A percentile compares a stretch with the other conserved stretches of the same genome.
phyloP scores from a whole-genome alignment of 148 eudicot genomes.

The Chenopodium berlandieri region DNA sequence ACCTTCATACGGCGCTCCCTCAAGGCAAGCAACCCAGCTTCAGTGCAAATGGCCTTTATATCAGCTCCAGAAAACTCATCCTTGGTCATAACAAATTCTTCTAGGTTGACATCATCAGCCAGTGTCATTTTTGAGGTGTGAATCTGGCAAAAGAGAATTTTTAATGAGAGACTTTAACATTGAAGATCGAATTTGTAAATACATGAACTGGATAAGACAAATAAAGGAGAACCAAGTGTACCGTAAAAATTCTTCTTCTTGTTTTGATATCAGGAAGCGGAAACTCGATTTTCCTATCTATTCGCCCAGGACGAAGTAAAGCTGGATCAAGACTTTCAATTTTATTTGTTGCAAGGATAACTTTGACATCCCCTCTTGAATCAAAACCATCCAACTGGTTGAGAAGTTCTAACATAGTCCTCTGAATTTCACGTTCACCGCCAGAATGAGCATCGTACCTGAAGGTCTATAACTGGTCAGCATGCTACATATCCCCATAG shows the following conservation, averaged over 20 bases:
- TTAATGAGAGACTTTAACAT: background rate
- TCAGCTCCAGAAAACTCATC: slow-evolving; percentile 99
- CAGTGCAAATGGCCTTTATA: slow-evolving; percentile 97
- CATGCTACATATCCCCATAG: background rate
- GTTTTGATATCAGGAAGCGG: slow-evolving; percentile 98
- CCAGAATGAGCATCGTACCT: slow-evolving; percentile 99
- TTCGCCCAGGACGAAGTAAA: slow-evolving; percentile 93
- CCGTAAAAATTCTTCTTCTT: slow-evolving; percentile 89
- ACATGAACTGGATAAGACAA: background rate
- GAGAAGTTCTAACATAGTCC: slow-evolving; percentile 96
- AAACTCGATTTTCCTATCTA: slow-evolving; percentile 91
- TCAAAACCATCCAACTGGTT: slow-evolving; percentile 97
- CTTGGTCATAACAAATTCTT: slow-evolving; percentile 98
- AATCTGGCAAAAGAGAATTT: slow-evolving; percentile 43
- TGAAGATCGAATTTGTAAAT: background rate
- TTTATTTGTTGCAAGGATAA: slow-evolving; percentile 92
- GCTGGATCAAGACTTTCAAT: slow-evolving; percentile 95
- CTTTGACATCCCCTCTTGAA: slow-evolving; percentile 95
- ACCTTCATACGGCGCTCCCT: slow-evolving; percentile 99
- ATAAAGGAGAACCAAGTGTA: slow-evolving; percentile 16
- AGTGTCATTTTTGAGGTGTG: slow-evolving; percentile 95
- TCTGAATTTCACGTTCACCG: slow-evolving; percentile 98
- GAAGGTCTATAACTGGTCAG: background rate
- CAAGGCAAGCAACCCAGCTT: slow-evolving; percentile 93
- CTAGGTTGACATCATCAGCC: slow-evolving; percentile 94